A percentile compares a stretch with the other conserved stretches of the same genome.
Evolutionary conservation across 2,329 filamentous ascomycete genomes (phyloP).

Genomic region (Xylariaceae sp.): DNA sequence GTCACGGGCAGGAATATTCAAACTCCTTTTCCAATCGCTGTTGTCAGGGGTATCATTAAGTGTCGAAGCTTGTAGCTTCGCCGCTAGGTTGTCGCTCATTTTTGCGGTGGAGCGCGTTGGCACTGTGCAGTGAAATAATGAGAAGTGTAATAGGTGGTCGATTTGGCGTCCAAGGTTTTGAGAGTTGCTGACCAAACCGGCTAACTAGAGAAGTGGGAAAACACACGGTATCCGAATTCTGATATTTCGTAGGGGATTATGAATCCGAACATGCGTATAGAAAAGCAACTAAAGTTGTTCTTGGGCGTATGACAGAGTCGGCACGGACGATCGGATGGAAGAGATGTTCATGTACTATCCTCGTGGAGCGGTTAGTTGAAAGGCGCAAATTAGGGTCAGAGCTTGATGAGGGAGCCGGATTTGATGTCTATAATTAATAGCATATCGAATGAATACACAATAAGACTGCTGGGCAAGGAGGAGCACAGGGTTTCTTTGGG

Average conservation of each 20-base stretch:
- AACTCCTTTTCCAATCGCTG: slow-evolving; percentile 75
- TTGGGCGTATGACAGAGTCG: not conserved
- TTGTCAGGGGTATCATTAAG: slow-evolving; percentile 56
- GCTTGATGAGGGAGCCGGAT: no score
- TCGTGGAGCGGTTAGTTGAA: no score
- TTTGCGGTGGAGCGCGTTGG: slow-evolving; percentile 35
- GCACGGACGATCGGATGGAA: not conserved
- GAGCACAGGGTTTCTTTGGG: not conserved
- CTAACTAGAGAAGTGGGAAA: not conserved
- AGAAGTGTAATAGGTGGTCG: not conserved
- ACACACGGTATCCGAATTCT: no score
- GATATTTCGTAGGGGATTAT: no score
- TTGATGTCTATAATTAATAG: not conserved
- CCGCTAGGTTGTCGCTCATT: slow-evolving; percentile 43
- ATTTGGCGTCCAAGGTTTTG: not conserved
- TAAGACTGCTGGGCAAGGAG: slow-evolving; percentile 6
- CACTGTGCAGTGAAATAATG: slow-evolving; percentile 44
- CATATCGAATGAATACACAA: not conserved
- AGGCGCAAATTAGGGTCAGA: no score
- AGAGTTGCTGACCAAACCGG: not conserved
- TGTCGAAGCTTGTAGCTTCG: slow-evolving; percentile 46
- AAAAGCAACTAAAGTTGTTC: not conserved
- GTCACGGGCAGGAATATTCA: slow-evolving; percentile 77
- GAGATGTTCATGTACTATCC: not conserved
- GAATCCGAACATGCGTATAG: not conserved